Conservation (phyloP, 305 asterid species). For the Fraxinus greggii region DNA sequence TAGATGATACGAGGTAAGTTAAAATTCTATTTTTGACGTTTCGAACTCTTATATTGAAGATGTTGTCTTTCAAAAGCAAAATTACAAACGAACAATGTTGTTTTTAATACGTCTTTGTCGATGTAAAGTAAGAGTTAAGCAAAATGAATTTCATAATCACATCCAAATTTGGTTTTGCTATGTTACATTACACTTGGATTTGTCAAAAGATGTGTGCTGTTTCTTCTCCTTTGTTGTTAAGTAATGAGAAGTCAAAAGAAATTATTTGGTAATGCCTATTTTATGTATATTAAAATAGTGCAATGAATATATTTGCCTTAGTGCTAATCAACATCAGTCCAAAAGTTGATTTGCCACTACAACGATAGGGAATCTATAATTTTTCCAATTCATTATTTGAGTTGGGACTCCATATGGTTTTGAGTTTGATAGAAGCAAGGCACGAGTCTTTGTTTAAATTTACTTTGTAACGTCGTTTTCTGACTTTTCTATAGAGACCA, state of each 20-base stretch:
- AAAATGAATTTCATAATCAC: neutral
- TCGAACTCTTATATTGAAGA: neutral
- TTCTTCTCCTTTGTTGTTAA: neutral
- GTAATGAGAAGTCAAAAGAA: neutral
- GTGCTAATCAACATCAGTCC: slow-evolving; percentile 26
- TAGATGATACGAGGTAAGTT: neutral
- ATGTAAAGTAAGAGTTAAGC: neutral
- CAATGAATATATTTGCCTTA: neutral
- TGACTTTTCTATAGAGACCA: too few species aligned
- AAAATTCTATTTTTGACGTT: too few species aligned
- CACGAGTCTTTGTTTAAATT: neutral
- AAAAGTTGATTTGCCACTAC: slow-evolving; percentile 11
- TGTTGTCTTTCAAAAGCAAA: too few species aligned
- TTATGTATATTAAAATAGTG: neutral
- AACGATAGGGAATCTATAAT: neutral
- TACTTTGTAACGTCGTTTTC: neutral
- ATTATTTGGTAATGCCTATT: neutral
- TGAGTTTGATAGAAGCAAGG: neutral
- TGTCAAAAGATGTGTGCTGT: neutral
- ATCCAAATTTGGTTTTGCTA: neutral
- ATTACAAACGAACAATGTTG: neutral
- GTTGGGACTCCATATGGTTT: neutral
- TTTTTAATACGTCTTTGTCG: neutral
- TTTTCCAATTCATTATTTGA: neutral
- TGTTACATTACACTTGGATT: neutral